These are phyloP conservation scores for Pseudogymnoascus sp. DNA, from an alignment of 2,329 filamentous ascomycete genomes.

Conservation along the genomic window DNA sequence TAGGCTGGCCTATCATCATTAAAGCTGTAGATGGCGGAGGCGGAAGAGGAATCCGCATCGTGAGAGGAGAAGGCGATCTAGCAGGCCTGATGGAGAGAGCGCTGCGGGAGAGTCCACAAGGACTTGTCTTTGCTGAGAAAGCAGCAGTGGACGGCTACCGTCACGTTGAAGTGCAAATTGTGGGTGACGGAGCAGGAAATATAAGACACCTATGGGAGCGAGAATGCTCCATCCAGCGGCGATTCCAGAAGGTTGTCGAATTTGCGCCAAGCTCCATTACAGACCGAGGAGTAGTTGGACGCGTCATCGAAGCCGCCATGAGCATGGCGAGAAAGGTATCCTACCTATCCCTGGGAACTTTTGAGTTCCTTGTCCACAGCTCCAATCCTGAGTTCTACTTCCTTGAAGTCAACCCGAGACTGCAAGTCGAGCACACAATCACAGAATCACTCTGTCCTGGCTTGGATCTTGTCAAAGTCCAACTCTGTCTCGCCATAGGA, in stretches of 20 bases:
- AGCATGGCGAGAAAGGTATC: constrained; percentile 45
- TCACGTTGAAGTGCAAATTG: constrained; percentile 62
- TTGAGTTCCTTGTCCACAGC: constrained; percentile 55
- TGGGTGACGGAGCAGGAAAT: constrained; percentile 53
- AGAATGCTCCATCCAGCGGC: constrained; percentile 60
- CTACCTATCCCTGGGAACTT: constrained; percentile 55
- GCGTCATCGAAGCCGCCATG: constrained; percentile 41
- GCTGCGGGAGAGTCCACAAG: constrained; percentile 53
- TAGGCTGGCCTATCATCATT: constrained; percentile 43
- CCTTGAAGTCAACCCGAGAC: constrained; percentile 25
- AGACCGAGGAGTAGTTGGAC: constrained; percentile 33
- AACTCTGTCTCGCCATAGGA: constrained; percentile 32
- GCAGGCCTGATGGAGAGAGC: constrained; percentile 47
- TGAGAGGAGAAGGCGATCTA: constrained; percentile 43
- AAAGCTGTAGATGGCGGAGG: constrained; percentile 59
- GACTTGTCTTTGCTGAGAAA: constrained; percentile 49
- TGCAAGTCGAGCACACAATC: constrained; percentile 28
- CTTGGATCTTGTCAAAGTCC: constrained; percentile 28
- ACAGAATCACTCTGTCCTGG: constrained; percentile 33
- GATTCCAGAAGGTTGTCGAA: constrained; percentile 65
- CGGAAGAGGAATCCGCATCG: constrained; percentile 57
- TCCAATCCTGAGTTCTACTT: constrained; percentile 36
- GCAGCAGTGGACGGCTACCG: constrained; percentile 55
- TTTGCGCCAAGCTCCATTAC: constrained; percentile 61
- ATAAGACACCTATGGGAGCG: constrained; percentile 56